Evolutionary conservation across 257 asterid genomes (phyloP).

Genomic region (Leonotis leonurus): DNA sequence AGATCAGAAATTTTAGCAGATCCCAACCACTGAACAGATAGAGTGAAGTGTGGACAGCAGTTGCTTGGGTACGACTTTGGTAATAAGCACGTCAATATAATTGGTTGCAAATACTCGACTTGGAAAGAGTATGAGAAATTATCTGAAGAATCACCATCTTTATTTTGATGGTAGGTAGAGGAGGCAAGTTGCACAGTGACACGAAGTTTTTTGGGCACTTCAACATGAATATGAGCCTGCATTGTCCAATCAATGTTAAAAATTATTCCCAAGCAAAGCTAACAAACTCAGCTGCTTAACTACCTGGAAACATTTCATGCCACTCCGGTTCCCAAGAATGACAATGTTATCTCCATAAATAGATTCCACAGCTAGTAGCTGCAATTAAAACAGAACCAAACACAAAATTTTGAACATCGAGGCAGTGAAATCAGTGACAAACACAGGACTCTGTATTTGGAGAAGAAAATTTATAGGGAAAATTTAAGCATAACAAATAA

Average conservation of each 20-base stretch:
- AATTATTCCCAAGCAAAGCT: neutral
- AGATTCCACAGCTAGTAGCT: slow-evolving; percentile 81
- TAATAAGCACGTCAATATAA: slow-evolving; percentile 64
- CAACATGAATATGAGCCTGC: slow-evolving; percentile 66
- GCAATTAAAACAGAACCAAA: slow-evolving; percentile 18
- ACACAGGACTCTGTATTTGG: neutral
- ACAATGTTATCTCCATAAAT: slow-evolving; percentile 64
- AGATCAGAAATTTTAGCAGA: slow-evolving; percentile 48
- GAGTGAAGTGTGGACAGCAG: slow-evolving; percentile 54
- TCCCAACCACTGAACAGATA: slow-evolving; percentile 65
- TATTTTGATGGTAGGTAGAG: slow-evolving; percentile 28
- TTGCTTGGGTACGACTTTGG: slow-evolving; percentile 83
- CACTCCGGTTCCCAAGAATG: slow-evolving; percentile 48
- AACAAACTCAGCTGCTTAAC: neutral
- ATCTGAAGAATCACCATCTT: slow-evolving; percentile 31
- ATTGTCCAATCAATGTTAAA: slow-evolving; percentile 15
- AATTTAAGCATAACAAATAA: neutral
- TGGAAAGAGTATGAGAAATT: slow-evolving; percentile 64
- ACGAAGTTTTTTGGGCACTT: slow-evolving; percentile 46
- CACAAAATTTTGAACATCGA: neutral
- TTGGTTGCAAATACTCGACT: slow-evolving; percentile 77
- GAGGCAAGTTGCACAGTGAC: slow-evolving; percentile 48
- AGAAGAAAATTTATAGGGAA: neutral
- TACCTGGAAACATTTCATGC: slow-evolving; percentile 70
- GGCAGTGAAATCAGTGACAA: neutral